These are phyloP conservation scores for Lachnellula willkommii DNA, from an alignment of 2,329 filamentous ascomycete genomes.

Conservation along the genomic window DNA sequence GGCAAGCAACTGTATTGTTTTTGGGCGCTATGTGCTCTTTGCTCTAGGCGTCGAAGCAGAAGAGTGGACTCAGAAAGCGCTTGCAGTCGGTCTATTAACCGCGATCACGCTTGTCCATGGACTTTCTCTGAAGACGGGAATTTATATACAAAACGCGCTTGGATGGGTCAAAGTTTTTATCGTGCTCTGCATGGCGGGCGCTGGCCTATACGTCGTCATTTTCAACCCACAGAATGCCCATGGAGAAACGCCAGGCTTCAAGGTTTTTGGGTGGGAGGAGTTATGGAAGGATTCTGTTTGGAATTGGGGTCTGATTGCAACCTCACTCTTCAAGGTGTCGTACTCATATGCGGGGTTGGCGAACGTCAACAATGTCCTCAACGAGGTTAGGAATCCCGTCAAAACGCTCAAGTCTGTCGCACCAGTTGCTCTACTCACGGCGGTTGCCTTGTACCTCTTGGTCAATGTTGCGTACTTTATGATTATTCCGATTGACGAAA, in stretches of 20 bases:
- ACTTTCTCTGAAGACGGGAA: slow-evolving; percentile 50
- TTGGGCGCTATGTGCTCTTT: slow-evolving; percentile 47
- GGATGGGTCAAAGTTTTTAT: slow-evolving; percentile 60
- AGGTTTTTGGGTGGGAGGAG: slow-evolving; percentile 39
- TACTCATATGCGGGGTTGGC: slow-evolving; percentile 51
- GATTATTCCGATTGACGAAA: slow-evolving; percentile 50
- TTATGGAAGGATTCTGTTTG: slow-evolving; percentile 62
- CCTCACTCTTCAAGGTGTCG: slow-evolving; percentile 50
- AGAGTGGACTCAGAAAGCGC: slow-evolving; percentile 43
- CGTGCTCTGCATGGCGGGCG: slow-evolving; percentile 56
- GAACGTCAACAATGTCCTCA: slow-evolving; percentile 52
- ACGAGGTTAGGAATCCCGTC: slow-evolving; percentile 52
- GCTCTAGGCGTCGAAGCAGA: slow-evolving; percentile 37
- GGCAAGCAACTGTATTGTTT: slow-evolving; percentile 47
- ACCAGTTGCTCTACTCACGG: slow-evolving; percentile 46
- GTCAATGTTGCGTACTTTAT: slow-evolving; percentile 57
- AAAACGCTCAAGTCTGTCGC: slow-evolving; percentile 53
- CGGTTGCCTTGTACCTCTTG: slow-evolving; percentile 52
- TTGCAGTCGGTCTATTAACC: slow-evolving; percentile 46
- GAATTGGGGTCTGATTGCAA: slow-evolving; percentile 60
- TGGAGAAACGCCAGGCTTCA: slow-evolving; percentile 18
- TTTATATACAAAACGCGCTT: slow-evolving; percentile 54
- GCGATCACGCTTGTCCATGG: slow-evolving; percentile 55
- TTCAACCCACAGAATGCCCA: slow-evolving; percentile 29
- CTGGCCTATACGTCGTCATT: slow-evolving; percentile 54